Evolutionary conservation across 2,329 filamentous ascomycete genomes (phyloP), one percentile per base, ranked within the genome.

Genomic region (Elsinoe arachidis): DNA sequence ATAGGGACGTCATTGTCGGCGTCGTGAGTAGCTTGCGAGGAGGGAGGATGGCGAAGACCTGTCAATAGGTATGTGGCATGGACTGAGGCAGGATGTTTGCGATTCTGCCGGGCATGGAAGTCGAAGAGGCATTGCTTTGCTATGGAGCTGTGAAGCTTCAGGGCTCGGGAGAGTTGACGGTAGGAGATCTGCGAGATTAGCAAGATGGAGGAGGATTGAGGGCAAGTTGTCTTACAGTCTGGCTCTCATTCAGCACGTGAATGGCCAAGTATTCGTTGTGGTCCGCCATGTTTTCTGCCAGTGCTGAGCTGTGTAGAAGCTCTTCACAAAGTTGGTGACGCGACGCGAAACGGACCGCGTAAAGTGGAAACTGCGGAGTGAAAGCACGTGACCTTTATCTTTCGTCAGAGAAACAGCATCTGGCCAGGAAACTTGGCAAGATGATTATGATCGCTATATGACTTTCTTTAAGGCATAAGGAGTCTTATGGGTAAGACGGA

Each of bases 111-210:
- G 61, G 80, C 78, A 70, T 96, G 83, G 64, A 95, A 97, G 33
- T 95, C 88, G 72, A 83, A 95, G 14, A 91, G 82, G 81, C 93
- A 95, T 70, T 91, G 85, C 73, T 99, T 99, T 11, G 93, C 93
- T 43, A 81, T 77, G 68, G 95, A 93, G 70, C 88, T 86, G 69
- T 96, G 87, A 44, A 96, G 80, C 66, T 90, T 87, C 56, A 96
- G 73, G 38, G 85, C 86, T 66, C 92, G 82, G 72, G 90, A 93
- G 61, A 99, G 74, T 51, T 86, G 77, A 53, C 90, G 86, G 76
- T 96, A 97, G 53, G 88, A 95, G 66, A 96, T 80, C 90, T 95
- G 66, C 38, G 15, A n/a, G 58, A 15, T 63, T 41, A 61, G 56
- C 55, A 23, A 35, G 11, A 26, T 35, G 51, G 23, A 37, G 30